phyloP scores from a whole-genome alignment of 805 yeast genomes.

The Monosporozyma yasuniensis region DNA sequence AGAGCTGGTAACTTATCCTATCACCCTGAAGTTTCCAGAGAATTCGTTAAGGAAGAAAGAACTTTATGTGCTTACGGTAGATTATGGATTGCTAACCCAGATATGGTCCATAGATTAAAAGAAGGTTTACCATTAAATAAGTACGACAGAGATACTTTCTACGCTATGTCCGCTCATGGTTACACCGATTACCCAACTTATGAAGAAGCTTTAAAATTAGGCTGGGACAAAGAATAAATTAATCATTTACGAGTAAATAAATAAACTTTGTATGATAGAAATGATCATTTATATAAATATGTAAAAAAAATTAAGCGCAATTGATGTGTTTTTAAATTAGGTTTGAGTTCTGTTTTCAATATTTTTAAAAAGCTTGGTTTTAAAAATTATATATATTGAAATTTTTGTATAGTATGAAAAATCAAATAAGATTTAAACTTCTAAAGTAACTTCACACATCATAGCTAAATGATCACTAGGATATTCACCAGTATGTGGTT shows the following conservation, averaged over 20 bases:
- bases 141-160: constrained; percentile 44
- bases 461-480: constrained; percentile 87
- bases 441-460: constrained; percentile 44
- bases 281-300: not conserved
- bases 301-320: too few relatives aligned
- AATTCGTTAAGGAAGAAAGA: constrained; percentile 32
- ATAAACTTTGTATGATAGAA: not conserved
- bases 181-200: constrained; percentile 37
- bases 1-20: constrained; percentile 33
- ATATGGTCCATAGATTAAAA: constrained; percentile 38
- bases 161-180: constrained; percentile 32
- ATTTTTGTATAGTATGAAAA: not conserved
- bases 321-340: too few relatives aligned
- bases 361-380: too few relatives aligned
- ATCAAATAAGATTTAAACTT: not conserved
- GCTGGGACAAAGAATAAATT: constrained; percentile 3
- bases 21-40: constrained; percentile 20
- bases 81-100: constrained; percentile 47
- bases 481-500: constrained; percentile 69
- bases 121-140: constrained; percentile 33
- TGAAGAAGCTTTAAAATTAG: constrained; percentile 20
- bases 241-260: not conserved
- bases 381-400: not conserved
- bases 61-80: constrained; percentile 42
- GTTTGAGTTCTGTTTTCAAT: too few relatives aligned